A percentile compares a stretch with the other conserved stretches of the same genome.
Conservation (phyloP, 129 eudicot species). For the Helianthus tuberosus region DNA sequence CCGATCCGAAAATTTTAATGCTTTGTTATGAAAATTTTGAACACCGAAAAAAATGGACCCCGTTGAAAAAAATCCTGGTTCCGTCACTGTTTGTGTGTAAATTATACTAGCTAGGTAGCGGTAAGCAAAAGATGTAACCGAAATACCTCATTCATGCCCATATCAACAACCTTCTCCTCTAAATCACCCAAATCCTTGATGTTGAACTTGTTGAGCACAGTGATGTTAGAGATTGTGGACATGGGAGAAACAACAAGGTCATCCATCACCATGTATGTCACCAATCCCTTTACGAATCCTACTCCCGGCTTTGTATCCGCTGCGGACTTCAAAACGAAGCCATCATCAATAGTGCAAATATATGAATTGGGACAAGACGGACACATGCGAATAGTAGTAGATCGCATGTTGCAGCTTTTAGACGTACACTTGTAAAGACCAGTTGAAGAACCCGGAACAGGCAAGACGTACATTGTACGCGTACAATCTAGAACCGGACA, state of each 20-base stretch:
- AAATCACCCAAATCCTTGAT: slow-evolving; percentile 14
- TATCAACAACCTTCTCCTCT: slow-evolving; percentile 19
- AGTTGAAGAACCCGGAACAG: no score
- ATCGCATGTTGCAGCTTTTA: neutral
- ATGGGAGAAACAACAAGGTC: slow-evolving; percentile 14
- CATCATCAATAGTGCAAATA: neutral
- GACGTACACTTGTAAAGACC: neutral
- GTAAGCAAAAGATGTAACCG: neutral
- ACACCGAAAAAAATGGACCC: no score
- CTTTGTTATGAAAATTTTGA: no score
- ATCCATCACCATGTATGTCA: slow-evolving; percentile 27
- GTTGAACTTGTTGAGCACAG: slow-evolving; percentile 18
- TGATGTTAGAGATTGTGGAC: slow-evolving; percentile 13
- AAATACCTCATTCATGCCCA: slow-evolving; percentile 20
- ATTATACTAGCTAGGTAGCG: no score
- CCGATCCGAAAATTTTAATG: no score
- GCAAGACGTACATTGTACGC: no score
- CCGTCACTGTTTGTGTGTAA: no score
- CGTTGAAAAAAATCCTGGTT: no score
- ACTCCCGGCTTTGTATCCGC: neutral
- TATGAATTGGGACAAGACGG: neutral
- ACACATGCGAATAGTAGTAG: neutral
- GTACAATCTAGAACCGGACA: no score
- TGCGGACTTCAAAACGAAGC: neutral
- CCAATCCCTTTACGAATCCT: slow-evolving; percentile 13